Base-by-base conservation (phyloP, 2,329 filamentous ascomycete species). In the Arthroderma uncinatum region DNA sequence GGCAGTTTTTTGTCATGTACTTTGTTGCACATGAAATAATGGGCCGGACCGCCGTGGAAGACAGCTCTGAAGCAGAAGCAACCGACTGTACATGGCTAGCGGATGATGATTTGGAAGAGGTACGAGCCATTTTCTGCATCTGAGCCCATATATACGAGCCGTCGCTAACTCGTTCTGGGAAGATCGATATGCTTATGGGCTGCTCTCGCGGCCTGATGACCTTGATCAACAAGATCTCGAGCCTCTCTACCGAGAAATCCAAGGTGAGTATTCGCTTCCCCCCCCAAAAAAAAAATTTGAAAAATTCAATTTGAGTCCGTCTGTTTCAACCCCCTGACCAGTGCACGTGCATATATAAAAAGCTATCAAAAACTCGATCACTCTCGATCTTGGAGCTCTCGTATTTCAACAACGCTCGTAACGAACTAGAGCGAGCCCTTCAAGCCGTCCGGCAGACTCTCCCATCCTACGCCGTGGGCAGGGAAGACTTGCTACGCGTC, bases 11-110 rank as follows among this genome's bases (percentile, higher is more conserved):
- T 44, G 53, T 62, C 14, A 65, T 66, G 62, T 70, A 70, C 57
- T 69, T 70, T 58, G 65, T 69, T 2, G 66, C 66, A 5, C 68
- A 70, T 56, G 66, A 68, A 50, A 66, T 69, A 25, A 69, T 70
- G 68, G 66, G 63, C 9, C 61, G 62, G 2, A 64, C 61, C n/a
- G 64, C 59, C 2, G 59, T 58, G 1, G 58, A 57, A 30, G 21
- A 57, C 34, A 42, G n/a, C 30, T 57, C 21, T 39, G 25, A 47
- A 14, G 53, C 57, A 33, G 40, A 21, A 39, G 28, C 54, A 12
- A 14, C 9, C 7, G 19, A 33, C 28, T 59, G 61, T 37, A 55
- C 28, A 7, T 66, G 65, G 65, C 48, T 64, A 21, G 62, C 62
- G 4, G 61, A 59, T 36, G 64, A 67, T 16, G 39, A 62, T 39